Evolutionary conservation across 371 early-diverging fungal species (phyloP), one percentile per base, ranked within the genome.

Genomic region (Mucor saturninus): DNA sequence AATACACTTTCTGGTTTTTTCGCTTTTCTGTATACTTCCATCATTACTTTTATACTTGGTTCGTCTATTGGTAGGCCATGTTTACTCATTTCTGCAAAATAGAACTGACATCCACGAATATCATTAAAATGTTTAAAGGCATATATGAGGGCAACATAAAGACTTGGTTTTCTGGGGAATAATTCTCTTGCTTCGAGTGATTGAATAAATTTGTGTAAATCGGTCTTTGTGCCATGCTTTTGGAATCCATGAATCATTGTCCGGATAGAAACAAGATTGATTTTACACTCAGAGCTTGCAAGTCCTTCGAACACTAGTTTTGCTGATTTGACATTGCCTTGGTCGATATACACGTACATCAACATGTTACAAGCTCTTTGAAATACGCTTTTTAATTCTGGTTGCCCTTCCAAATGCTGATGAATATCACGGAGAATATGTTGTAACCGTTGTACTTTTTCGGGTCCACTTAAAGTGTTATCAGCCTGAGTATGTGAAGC

Each of bases 341-440:
- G 21, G 1, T 30, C 29, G 3, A 77, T 54, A 35, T 70, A 77
- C 9, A 60, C n/a, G 50, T 70, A 62, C 50, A 81, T 65, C 45
- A 81, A 52, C 69, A 74, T 76, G 32, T 77, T 81, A 64, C 75
- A 78, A 2, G 68, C 68, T 21, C 53, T 62, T 10, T 61, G 43
- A 42, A 76, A 78, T 1, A 56, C 61, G 40, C 1, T 14, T 13
- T 9, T 21, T 9, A 42, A 39, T 0, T 31, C n/a, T 5, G 40
- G 50, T 21, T 30, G 30, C 1, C 29, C 37, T 4, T 49, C 53
- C 11, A 15, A 13, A 5, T 38, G 43, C 0, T n/a, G 9, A 21
- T 56, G 55, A 5, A 59, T 60, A 14, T 69, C 59, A 39, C 69
- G 62, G 42, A 78, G 28, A 4, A 75, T 43, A 3, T 38, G 29